Evolutionary conservation across 2,329 filamentous ascomycete species (phyloP).

Genomic region (Cordyceps pruinosa): DNA sequence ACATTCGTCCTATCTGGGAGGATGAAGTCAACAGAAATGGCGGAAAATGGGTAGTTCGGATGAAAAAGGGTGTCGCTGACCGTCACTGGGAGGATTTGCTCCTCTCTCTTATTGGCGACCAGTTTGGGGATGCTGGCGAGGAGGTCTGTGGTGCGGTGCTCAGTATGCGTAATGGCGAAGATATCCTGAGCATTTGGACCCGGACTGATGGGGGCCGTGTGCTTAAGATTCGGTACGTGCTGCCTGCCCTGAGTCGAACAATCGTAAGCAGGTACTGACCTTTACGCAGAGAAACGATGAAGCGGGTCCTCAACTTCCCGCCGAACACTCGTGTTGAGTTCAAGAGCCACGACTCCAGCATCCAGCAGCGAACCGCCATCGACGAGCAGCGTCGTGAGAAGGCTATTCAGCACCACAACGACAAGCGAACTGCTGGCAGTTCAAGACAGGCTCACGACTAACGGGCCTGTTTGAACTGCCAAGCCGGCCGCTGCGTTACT

Average conservation of each 20-base stretch:
- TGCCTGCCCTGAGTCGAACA: background rate
- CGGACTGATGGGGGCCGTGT: slow-evolving; percentile 88
- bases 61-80: slow-evolving; percentile 96
- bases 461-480: background rate
- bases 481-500: background rate
- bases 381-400: slow-evolving; percentile 91
- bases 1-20: slow-evolving; percentile 95
- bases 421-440: slow-evolving; percentile 30
- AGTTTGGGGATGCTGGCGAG: slow-evolving; percentile 86
- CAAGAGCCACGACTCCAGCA: slow-evolving; percentile 94
- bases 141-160: slow-evolving; percentile 94
- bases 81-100: slow-evolving; percentile 95
- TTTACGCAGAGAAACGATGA: slow-evolving; percentile 74
- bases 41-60: slow-evolving; percentile 92
- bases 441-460: slow-evolving; percentile 30
- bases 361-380: slow-evolving; percentile 82
- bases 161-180: slow-evolving; percentile 90
- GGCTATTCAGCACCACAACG: slow-evolving; percentile 41
- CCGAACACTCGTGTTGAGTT: slow-evolving; percentile 86
- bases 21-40: slow-evolving; percentile 94
- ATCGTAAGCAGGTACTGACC: background rate
- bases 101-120: slow-evolving; percentile 84
- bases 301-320: slow-evolving; percentile 79
- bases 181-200: slow-evolving; percentile 97
- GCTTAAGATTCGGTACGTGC: slow-evolving; percentile 82